Evolutionary conservation across 345 rosid genomes (phyloP).

Genomic region (Corchorus capsularis): DNA sequence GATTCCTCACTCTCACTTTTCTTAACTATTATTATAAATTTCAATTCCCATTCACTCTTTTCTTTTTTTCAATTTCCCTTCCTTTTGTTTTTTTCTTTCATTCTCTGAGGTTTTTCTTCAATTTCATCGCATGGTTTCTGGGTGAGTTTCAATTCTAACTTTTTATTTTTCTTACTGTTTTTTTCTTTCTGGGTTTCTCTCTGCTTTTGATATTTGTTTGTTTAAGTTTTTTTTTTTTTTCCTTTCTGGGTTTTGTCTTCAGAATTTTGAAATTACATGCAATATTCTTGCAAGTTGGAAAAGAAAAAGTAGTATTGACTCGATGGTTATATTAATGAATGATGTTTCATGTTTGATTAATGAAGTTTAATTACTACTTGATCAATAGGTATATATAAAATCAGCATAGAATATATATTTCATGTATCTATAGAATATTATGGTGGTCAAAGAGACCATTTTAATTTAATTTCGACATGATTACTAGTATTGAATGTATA

Average conservation of each 20-base stretch:
- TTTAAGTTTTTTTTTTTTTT: neutral
- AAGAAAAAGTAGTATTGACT: neutral
- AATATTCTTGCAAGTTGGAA: neutral
- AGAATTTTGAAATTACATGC: neutral
- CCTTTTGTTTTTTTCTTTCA: neutral
- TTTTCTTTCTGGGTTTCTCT: neutral
- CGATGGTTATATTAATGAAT: neutral
- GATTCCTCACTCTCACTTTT: slow-evolving; percentile 6
- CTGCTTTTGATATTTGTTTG: no score
- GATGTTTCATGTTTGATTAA: neutral
- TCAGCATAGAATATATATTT: no score
- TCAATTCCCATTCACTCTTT: neutral
- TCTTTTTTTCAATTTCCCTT: neutral
- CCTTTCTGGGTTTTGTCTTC: neutral
- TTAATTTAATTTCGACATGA: neutral
- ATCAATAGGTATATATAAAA: neutral
- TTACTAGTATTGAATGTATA: neutral
- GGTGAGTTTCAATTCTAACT: neutral
- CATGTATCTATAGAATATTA: no score
- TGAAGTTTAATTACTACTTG: neutral
- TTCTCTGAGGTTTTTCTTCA: neutral
- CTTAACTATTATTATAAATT: neutral
- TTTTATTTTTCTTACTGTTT: neutral
- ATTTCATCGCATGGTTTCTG: slow-evolving; percentile 8
- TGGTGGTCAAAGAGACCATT: no score